These are phyloP conservation scores for Penstemon eatonii DNA, from an alignment of 257 asterid genomes.

Conservation along the genomic window DNA sequence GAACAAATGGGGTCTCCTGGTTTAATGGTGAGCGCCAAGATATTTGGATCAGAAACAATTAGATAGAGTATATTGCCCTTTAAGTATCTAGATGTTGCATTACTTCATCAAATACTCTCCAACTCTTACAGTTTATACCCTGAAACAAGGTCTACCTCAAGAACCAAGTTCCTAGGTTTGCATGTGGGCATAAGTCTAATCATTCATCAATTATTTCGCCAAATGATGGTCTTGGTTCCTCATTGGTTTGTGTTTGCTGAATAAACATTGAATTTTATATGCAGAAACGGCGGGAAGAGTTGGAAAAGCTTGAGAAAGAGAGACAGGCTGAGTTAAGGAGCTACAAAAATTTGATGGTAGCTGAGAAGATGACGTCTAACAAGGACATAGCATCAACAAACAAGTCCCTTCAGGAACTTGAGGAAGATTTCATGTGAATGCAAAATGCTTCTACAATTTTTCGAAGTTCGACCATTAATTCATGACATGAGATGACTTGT, in stretches of 20 bases:
- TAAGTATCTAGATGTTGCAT: too few relatives aligned
- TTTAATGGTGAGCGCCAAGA: too few relatives aligned
- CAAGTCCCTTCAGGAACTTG: slow-evolving; percentile 91
- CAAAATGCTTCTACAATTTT: slow-evolving; percentile 18
- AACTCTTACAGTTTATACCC: too few relatives aligned
- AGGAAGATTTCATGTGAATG: slow-evolving; percentile 92
- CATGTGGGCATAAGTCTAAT: too few relatives aligned
- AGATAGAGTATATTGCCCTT: too few relatives aligned
- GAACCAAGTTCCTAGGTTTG: too few relatives aligned
- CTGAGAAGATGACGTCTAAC: slow-evolving; percentile 96
- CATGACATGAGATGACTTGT: slow-evolving; percentile 13
- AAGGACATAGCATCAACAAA: slow-evolving; percentile 79
- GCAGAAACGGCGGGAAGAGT: slow-evolving; percentile 87
- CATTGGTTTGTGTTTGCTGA: neutral
- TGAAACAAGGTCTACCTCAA: too few relatives aligned
- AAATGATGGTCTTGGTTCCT: neutral
- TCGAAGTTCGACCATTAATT: slow-evolving; percentile 9
- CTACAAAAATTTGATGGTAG: slow-evolving; percentile 95
- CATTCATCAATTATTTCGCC: too few relatives aligned
- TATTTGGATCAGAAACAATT: too few relatives aligned
- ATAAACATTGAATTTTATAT: too few relatives aligned
- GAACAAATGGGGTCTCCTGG: too few relatives aligned
- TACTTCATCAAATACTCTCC: too few relatives aligned
- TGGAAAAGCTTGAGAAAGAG: slow-evolving; percentile 85
- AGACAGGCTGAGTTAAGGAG: slow-evolving; percentile 85